Evolutionary conservation across 768 basidiomycete genomes (phyloP).

Genomic region (Boletus speciosus): DNA sequence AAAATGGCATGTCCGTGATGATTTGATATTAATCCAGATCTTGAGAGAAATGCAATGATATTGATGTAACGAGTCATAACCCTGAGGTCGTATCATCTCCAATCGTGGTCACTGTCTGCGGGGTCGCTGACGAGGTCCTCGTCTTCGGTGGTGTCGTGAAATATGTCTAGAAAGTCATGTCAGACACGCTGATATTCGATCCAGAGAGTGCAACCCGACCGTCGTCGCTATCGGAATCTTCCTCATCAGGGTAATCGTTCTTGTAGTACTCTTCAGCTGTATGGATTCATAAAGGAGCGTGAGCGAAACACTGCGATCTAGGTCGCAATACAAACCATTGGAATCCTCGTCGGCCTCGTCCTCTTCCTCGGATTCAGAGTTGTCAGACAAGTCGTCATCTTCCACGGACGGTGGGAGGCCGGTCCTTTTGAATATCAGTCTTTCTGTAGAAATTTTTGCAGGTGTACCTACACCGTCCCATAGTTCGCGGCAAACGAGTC

Average conservation of each 20-base stretch:
- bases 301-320: neutral
- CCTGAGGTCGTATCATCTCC: slow-evolving; percentile 27
- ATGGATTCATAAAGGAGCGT: neutral
- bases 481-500: slow-evolving; percentile 52
- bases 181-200: neutral
- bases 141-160: slow-evolving; percentile 51
- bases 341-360: slow-evolving; percentile 84
- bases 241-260: slow-evolving; percentile 82
- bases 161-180: slow-evolving; percentile 44
- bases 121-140: slow-evolving; percentile 38
- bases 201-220: slow-evolving; percentile 31
- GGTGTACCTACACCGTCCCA: slow-evolving; percentile 56
- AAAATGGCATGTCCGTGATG: slow-evolving; percentile 15
- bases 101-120: slow-evolving; percentile 30
- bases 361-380: slow-evolving; percentile 62
- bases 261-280: slow-evolving; percentile 80
- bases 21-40: slow-evolving; percentile 18
- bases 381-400: slow-evolving; percentile 53
- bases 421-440: slow-evolving; percentile 39
- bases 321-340: slow-evolving; percentile 49
- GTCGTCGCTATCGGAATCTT: slow-evolving; percentile 40
- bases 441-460: neutral
- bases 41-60: slow-evolving; percentile 19
- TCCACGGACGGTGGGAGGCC: slow-evolving; percentile 58
- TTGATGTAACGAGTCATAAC: slow-evolving; percentile 6